Conservation (phyloP, 805 yeast genomes). For the Myxozyma geophila region DNA sequence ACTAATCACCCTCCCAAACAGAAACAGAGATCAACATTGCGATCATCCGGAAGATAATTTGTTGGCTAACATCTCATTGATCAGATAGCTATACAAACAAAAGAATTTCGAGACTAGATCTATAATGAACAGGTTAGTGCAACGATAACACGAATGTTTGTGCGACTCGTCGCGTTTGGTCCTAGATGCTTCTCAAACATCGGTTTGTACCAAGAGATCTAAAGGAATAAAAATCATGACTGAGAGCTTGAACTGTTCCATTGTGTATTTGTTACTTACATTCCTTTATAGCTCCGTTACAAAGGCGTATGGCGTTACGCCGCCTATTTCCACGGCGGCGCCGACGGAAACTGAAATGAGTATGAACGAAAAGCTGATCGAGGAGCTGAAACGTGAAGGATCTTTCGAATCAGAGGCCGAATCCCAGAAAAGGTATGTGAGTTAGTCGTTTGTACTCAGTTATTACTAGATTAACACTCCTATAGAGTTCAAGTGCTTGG, state of each 20-base stretch:
- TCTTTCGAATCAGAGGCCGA: constrained; percentile 89
- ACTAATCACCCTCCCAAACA: too few relatives aligned
- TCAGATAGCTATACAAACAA: too few relatives aligned
- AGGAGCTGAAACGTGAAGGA: constrained; percentile 77
- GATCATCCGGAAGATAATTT: too few relatives aligned
- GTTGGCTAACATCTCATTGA: too few relatives aligned
- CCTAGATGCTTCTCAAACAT: too few relatives aligned
- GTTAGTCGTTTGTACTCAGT: not conserved
- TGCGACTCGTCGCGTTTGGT: too few relatives aligned
- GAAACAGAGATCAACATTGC: too few relatives aligned
- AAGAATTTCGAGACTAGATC: not conserved
- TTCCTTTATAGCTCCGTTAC: constrained; percentile 4
- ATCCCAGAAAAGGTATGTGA: constrained; percentile 57
- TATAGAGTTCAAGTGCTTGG: constrained; percentile 73
- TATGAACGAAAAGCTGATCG: constrained; percentile 74
- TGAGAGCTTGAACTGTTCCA: too few relatives aligned
- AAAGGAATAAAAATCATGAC: too few relatives aligned
- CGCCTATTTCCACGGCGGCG: constrained; percentile 82
- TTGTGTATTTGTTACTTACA: not conserved
- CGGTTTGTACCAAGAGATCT: too few relatives aligned
- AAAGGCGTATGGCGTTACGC: constrained; percentile 66
- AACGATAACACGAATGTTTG: too few relatives aligned
- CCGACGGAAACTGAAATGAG: constrained; percentile 80
- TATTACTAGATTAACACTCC: not conserved
- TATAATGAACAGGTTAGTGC: constrained; percentile 7